phyloP scores from a whole-genome alignment of 208 protist genomes.

The Porcisia hertigi region DNA sequence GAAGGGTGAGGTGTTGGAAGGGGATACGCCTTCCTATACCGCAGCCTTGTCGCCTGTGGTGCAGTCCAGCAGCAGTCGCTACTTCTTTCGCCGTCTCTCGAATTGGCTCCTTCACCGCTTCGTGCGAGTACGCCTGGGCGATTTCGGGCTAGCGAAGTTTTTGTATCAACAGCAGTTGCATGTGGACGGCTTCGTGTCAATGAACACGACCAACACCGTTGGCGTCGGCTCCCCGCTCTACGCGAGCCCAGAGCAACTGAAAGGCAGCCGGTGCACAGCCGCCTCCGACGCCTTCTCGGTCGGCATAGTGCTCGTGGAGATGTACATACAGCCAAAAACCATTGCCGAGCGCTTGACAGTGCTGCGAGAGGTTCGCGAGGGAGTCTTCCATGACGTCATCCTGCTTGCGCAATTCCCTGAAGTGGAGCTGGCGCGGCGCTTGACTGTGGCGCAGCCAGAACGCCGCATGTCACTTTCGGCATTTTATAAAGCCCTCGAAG shows the following conservation, averaged over 20 bases:
- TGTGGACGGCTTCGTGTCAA: constrained; percentile 39
- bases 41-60: background rate
- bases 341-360: constrained; percentile 67
- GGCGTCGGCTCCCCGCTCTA: constrained; percentile 89
- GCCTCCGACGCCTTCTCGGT: constrained; percentile 72
- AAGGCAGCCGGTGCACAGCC: constrained; percentile 52
- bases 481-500: constrained; percentile 14
- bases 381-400: constrained; percentile 32
- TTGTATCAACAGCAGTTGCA: constrained; percentile 36
- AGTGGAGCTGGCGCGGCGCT: constrained; percentile 44
- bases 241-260: constrained; percentile 85
- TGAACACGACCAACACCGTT: constrained; percentile 61
- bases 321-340: constrained; percentile 83
- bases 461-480: constrained; percentile 22
- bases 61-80: background rate
- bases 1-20: background rate
- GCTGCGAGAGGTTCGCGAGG: constrained; percentile 60
- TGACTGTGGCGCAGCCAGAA: constrained; percentile 34
- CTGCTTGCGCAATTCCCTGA: constrained; percentile 63
- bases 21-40: background rate
- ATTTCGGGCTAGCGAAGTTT: constrained; percentile 82
- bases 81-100: constrained; percentile 22
- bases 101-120: constrained; percentile 51
- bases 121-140: constrained; percentile 76
- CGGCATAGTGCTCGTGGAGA: constrained; percentile 79